Evolutionary conservation across 108 stramenopile species (phyloP), one percentile per base, ranked within the genome.

Genomic region (Fragilaria radians): DNA sequence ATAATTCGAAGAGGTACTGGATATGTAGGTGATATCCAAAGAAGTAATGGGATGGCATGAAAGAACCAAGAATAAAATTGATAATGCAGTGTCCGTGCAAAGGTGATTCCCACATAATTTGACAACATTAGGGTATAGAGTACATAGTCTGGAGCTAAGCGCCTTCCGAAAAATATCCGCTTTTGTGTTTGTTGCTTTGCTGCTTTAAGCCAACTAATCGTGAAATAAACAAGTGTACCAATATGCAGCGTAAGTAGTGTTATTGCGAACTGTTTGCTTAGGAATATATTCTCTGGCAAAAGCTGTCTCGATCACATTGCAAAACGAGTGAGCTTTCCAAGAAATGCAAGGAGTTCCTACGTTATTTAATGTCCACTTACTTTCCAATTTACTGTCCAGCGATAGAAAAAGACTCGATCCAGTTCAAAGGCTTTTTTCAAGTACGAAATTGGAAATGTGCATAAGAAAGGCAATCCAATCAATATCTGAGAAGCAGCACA

Each of bases 11-110:
- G 9, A 32, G 58, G 28, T n/a, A 72, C n/a, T 17, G 70, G 67
- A 36, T 66, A 59, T 5, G 62, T 33, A 9, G 69, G 65, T 48
- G 73, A 59, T 27, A 72, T 60, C 81, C 81, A 86, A 23, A 84
- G 62, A 53, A 96, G 48, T 46, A 89, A 70, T 1, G 96, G 95
- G 29, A 98, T 48, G 14, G 89, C 61, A 57, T 89, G 67, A 52
- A 83, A 94, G 71, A 97, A 97, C 97, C 96, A 98, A n/a, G 72
- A 73, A 29, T 94, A 96, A 66, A 98, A 98, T 71, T 98, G 98
- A 67, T 96, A 97, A 65, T 98, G 98, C 56, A 98, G 68, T 18
- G 93, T 96, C 46, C 98, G 65, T 32, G 95, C 90, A 67, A 95
- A 97, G 33, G 67, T 85, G 30, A 98, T 82, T 36, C 98, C 98